A percentile compares a stretch with the other conserved stretches of the same genome.
Evolutionary conservation across 2,329 filamentous ascomycete genomes (phyloP).

Genomic region (Thielaviopsis euricoi): DNA sequence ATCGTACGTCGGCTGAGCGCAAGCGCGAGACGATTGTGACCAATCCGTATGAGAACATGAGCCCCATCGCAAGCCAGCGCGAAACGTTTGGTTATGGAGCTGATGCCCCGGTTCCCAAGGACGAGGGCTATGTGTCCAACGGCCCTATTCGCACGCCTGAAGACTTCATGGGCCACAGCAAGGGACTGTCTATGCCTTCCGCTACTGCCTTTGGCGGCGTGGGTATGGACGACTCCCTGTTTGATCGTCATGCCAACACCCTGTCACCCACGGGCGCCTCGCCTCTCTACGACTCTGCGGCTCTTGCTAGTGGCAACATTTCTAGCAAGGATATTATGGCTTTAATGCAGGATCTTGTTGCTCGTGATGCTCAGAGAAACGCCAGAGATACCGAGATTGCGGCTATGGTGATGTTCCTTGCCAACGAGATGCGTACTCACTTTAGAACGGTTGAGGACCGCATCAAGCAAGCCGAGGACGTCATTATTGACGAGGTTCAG

Average conservation of each 20-base stretch:
- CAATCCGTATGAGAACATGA: conserved; percentile 50
- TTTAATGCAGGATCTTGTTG: conserved; percentile 95
- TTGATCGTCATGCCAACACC: conserved; percentile 59
- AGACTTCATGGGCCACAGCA: conserved; percentile 29
- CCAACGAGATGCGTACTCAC: conserved; percentile 90
- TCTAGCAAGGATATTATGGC: conserved; percentile 94
- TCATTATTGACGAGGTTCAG: conserved; percentile 74
- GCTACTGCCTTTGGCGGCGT: conserved; percentile 18
- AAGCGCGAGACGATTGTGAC: conserved; percentile 51
- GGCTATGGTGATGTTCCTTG: conserved; percentile 81
- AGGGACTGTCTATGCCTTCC: conserved; percentile 26
- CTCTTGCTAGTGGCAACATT: conserved; percentile 75
- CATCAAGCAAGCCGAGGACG: conserved; percentile 75
- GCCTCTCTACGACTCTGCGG: conserved; percentile 78
- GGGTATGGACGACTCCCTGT: conserved; percentile 51
- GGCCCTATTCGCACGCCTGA: conserved; percentile 40
- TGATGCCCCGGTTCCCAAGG: conserved; percentile 19
- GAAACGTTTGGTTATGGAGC: conserved; percentile 27
- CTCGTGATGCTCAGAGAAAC: conserved; percentile 89
- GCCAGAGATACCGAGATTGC: conserved; percentile 93
- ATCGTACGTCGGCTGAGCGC: conserved; percentile 36
- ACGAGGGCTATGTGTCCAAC: conserved; percentile 86
- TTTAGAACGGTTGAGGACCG: conserved; percentile 92
- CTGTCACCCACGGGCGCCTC: conserved; percentile 85
- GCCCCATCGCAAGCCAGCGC: conserved; percentile 41